Base-by-base conservation (phyloP, 768 basidiomycete species). In the Cytidiella melzeri region DNA sequence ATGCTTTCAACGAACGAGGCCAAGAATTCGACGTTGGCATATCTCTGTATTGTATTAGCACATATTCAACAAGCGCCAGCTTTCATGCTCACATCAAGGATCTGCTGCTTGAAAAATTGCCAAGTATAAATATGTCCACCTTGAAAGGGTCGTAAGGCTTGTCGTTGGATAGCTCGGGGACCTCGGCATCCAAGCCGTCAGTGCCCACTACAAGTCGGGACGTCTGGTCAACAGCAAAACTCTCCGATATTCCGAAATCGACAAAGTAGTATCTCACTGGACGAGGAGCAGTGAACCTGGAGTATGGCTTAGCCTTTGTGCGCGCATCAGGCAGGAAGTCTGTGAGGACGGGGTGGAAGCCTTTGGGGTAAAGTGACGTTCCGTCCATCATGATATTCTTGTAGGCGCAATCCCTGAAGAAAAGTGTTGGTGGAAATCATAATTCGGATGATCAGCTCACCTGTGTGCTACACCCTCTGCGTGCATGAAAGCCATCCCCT, bases 111-210 rank as follows among this genome's bases (percentile, higher is more conserved):
- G 24, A 61, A 61, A 65, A 26, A 19, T 62, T 51, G 2, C 64
- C 66, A 1, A 65, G 55, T 1, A 57, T 61, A 46, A 56, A 64
- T 0, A 68, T 46, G 20, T 68, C 67, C 1, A 61, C 21, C 42
- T 62, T 65, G 54, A 62, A 68, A 0, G 64, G 60, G 26, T 68
- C 59, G 15, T 62, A 64, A 0, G 65, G 61, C 3, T 48, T 28
- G 1, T 44, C 48, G 1, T 37, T 30, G 5, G 41, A 50, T 5
- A 67, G 55, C 24, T 66, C 65, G 1, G 65, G 64, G 0, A 60
- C 56, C 3, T 52, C 43, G 10, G 43, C 44, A 26, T 61, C 59
- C n/a, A n/a, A n/a, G n/a, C n/a, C n/a, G n/a, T n/a, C n/a, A n/a
- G n/a, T n/a, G n/a, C n/a, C n/a, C n/a, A n/a, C n/a, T n/a, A n/a